Conservation (phyloP, 2,329 filamentous ascomycete species). For the Aulographum hederae region DNA sequence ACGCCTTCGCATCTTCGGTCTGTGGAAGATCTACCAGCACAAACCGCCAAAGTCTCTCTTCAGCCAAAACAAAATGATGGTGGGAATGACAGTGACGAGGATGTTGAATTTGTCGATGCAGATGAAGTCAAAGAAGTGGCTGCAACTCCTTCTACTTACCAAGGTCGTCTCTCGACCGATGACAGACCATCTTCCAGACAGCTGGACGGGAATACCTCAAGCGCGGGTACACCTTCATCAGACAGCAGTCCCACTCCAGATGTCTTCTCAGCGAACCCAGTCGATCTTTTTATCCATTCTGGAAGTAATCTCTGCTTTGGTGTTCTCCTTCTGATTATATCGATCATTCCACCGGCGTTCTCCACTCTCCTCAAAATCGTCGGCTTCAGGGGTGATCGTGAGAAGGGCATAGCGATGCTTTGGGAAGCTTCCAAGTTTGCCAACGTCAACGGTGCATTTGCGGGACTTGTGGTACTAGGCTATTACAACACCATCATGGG, state of each 20-base stretch:
- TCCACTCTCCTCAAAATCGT: slow-evolving; percentile 72
- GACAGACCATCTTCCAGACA: slow-evolving; percentile 9
- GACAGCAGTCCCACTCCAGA: slow-evolving; percentile 37
- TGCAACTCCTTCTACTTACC: slow-evolving; percentile 26
- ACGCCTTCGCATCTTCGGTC: neutral
- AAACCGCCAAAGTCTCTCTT: neutral
- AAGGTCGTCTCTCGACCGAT: slow-evolving; percentile 21
- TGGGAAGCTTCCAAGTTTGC: slow-evolving; percentile 77
- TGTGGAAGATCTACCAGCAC: neutral
- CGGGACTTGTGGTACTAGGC: slow-evolving; percentile 59
- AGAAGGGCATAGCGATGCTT: slow-evolving; percentile 65
- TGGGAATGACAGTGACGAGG: slow-evolving; percentile 10
- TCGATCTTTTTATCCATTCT: slow-evolving; percentile 79
- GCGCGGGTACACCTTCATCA: neutral
- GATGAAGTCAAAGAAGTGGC: slow-evolving; percentile 18
- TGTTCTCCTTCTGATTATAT: slow-evolving; percentile 69
- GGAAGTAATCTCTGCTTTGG: slow-evolving; percentile 84
- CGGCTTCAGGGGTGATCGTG: slow-evolving; percentile 77
- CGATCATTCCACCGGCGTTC: slow-evolving; percentile 81
- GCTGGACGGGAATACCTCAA: no score
- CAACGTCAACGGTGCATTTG: slow-evolving; percentile 85
- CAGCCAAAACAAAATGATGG: no score
- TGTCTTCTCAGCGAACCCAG: slow-evolving; percentile 47
- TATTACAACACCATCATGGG: slow-evolving; percentile 82
- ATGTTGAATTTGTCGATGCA: slow-evolving; percentile 38